phyloP scores from a whole-genome alignment of 192 early-diverging fungal genomes.

The Coemansia sp. region DNA sequence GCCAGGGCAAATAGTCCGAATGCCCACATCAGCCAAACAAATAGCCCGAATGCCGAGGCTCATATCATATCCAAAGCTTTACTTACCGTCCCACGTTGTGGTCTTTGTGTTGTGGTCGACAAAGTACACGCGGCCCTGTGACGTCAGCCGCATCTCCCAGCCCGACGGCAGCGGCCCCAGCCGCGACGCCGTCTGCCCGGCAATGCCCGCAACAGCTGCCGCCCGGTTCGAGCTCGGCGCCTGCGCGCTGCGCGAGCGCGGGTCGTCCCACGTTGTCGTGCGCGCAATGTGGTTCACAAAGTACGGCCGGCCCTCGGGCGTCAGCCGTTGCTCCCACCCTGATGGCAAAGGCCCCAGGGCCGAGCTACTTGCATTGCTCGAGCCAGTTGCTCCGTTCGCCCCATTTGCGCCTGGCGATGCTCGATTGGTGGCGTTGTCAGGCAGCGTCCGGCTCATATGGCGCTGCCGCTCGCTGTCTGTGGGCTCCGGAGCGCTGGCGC shows the following conservation, averaged over 20 bases:
- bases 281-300: conserved; percentile 91
- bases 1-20: background rate
- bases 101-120: conserved; percentile 98
- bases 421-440: conserved; percentile 54
- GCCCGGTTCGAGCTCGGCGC: conserved; percentile 43
- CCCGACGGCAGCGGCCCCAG: conserved; percentile 92
- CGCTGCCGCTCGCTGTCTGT: conserved; percentile 72
- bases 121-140: conserved; percentile 94
- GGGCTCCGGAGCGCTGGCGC: conserved; percentile 36
- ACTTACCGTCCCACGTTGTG: conserved; percentile 93
- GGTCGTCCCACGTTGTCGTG: conserved; percentile 91
- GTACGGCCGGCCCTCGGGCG: conserved; percentile 79
- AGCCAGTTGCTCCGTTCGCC: background rate
- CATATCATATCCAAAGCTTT: conserved; percentile 3
- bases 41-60: too few species aligned
- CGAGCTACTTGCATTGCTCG: conserved; percentile 12
- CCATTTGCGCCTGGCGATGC: conserved; percentile 12
- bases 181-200: conserved; percentile 50
- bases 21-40: background rate
- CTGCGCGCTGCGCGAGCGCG: conserved; percentile 57
- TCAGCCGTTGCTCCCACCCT: conserved; percentile 79
- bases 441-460: conserved; percentile 81
- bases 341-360: conserved; percentile 76
- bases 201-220: conserved; percentile 42
- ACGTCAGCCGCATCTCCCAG: conserved; percentile 98